Base-by-base conservation (phyloP, 169 alveolate species). In the Toxoplasma gondii region DNA sequence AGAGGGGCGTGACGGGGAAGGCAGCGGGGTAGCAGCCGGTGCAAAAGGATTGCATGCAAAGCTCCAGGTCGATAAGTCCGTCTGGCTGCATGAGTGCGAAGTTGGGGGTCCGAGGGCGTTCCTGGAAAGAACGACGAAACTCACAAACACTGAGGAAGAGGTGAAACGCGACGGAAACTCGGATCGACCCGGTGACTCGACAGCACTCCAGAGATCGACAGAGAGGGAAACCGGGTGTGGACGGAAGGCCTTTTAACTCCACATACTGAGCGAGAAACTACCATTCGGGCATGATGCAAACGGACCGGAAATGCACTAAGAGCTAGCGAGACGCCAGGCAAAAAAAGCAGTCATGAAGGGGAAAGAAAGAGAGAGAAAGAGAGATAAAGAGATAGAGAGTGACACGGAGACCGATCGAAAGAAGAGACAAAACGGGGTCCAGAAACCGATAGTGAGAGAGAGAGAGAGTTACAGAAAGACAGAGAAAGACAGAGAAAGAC, bases 11-110 rank as follows among this genome's bases (percentile, higher is more conserved):
- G 27, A 53, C 19, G 22, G 22, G 22, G 74, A 27, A 4, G 84
- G 9, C 43, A 12, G 84, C 1, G 44, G 84, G 17, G 84, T 2
- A 12, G 84, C 84, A 2, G 84, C 43, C 16, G 84, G 84, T 27
- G 84, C 45, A 16, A 74, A 31, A n/a, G 84, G 84, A 36, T 74
- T 74, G 84, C 84, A 74, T 24, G 84, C 84, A 44, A 74, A 74
- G 84, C 44, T 22, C 84, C 84, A 74, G 45, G 84, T 74, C 19
- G 84, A 74, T 27, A 74, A 16, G 44, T 74, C 84, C 43, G 19
- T 74, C 44, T 74, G 49, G 44, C 84, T 31, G 49, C 43, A 31
- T 44, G 84, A 74, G 44, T 74, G 44, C 41, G n/a, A n/a, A 41
- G 84, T 74, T 44, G 84, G 84, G 49, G 84, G 84, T 16, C 84